Evolutionary conservation across 768 basidiomycete genomes (phyloP).

Genomic region (Leccinum sublutescens): DNA sequence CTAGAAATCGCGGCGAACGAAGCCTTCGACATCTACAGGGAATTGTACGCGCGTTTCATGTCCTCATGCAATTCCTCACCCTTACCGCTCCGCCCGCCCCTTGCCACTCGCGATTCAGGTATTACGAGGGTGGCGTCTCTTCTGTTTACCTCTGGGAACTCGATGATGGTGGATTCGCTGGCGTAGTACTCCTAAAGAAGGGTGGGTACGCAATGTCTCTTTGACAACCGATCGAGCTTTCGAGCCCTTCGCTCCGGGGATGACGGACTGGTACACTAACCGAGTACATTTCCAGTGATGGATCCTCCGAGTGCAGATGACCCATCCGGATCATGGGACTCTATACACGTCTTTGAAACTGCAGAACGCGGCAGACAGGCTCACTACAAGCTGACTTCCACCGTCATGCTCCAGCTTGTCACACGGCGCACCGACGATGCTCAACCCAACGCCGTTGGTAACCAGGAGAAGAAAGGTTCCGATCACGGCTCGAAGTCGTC

Average conservation of each 20-base stretch:
- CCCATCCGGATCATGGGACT: slow-evolving; percentile 92
- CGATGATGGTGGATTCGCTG: slow-evolving; percentile 95
- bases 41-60: slow-evolving; percentile 62
- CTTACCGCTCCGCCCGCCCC: not conserved
- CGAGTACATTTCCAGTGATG: slow-evolving; percentile 48
- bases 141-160: slow-evolving; percentile 98
- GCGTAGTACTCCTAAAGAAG: slow-evolving; percentile 95
- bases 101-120: slow-evolving; percentile 45
- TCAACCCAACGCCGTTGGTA: slow-evolving; percentile 14
- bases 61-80: not conserved
- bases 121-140: slow-evolving; percentile 97
- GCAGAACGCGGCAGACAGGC: slow-evolving; percentile 90
- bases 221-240: slow-evolving; percentile 1
- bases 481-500: slow-evolving; percentile 55
- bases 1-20: slow-evolving; percentile 93
- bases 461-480: slow-evolving; percentile 36
- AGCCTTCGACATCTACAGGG: slow-evolving; percentile 96
- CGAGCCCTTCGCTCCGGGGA: slow-evolving; percentile 1
- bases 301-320: slow-evolving; percentile 52
- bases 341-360: slow-evolving; percentile 96
- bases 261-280: slow-evolving; percentile 4
- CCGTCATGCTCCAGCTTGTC: slow-evolving; percentile 91
- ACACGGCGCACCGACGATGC: slow-evolving; percentile 43
- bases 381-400: slow-evolving; percentile 96
- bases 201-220: slow-evolving; percentile 42